Base-by-base conservation (phyloP, 139 green algal species). In the Chlamydomonas schloesseri region DNA sequence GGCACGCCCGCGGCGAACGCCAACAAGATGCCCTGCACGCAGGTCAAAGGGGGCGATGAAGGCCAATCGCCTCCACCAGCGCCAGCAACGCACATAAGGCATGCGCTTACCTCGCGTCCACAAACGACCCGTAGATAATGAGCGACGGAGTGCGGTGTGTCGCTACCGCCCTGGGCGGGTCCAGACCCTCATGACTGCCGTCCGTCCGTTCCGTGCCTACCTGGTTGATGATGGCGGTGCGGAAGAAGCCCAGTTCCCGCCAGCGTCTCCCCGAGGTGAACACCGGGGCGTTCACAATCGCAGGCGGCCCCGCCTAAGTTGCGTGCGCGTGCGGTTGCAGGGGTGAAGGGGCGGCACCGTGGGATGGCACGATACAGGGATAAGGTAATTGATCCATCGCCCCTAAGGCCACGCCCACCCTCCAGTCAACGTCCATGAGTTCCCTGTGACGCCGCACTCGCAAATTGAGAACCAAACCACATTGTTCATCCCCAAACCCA, bases 241-340 rank as follows among this genome's bases (percentile, higher is more conserved):
- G 47, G 42, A 90, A 69, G 42, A 96, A 90, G 34, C 93, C 93
- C 29, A 95, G 24, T 14, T 50, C 36, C 46, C 87, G 29, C 91
- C 93, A 96, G 15, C 90, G 81, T 33, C 93, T 71, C 21, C 89
- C 92, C 4, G 87, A 93, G 0, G 93, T 96, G 18, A 36, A 0
- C 2, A 96, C 33, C 3, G 89, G 21, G 10, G 53, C 57, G 6
- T 73, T 73, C 29, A 96, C 58, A 20, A 96, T 90, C 0, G 75
- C 80, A 17, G 93, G 93, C 3, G 73, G 57, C 33, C 20, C 3
- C 78, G 83, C 62, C 68, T 82, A 57, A 21, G 62, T 4, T 26
- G 62, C 29, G 21, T 14, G 21, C 24, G 18, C 17, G 20, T 14
- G 58, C 8, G 58, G 20, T 11, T n/a, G 8, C 24, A 20, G 58